phyloP scores from a whole-genome alignment of 768 basidiomycete genomes.

The Agaricus subrufescens region DNA sequence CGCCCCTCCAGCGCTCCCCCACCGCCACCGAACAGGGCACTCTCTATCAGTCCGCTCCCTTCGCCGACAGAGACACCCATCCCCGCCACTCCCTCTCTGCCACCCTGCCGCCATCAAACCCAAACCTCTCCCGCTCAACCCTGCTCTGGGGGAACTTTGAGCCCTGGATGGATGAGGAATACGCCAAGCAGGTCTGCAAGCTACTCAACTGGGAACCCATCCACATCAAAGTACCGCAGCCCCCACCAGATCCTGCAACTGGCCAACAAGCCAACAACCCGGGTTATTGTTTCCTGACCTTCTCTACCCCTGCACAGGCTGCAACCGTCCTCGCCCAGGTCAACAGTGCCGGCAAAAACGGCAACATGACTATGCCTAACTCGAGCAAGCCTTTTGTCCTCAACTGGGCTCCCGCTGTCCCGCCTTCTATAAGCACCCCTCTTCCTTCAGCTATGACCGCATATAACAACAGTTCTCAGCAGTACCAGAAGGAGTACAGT shows the following conservation, averaged over 20 bases:
- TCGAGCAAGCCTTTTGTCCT: slow-evolving; percentile 77
- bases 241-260: slow-evolving; percentile 49
- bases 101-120: slow-evolving; percentile 18
- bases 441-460: slow-evolving; percentile 23
- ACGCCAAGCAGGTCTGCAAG: slow-evolving; percentile 81
- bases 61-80: slow-evolving; percentile 28
- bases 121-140: slow-evolving; percentile 45
- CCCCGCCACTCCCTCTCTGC: slow-evolving; percentile 21
- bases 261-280: slow-evolving; percentile 77
- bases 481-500: slow-evolving; percentile 79
- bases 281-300: slow-evolving; percentile 86
- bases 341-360: slow-evolving; percentile 36
- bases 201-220: slow-evolving; percentile 86
- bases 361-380: slow-evolving; percentile 76
- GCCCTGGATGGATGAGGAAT: slow-evolving; percentile 97
- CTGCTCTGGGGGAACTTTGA: slow-evolving; percentile 89
- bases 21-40: slow-evolving; percentile 12
- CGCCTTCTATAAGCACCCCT: slow-evolving; percentile 24
- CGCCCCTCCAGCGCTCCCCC: slow-evolving; percentile 17
- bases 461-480: slow-evolving; percentile 18
- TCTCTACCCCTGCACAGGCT: slow-evolving; percentile 66
- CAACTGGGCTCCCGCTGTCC: slow-evolving; percentile 60
- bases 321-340: slow-evolving; percentile 68
- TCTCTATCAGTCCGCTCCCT: slow-evolving; percentile 21
- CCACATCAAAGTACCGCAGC: slow-evolving; percentile 67